phyloP scores from a whole-genome alignment of 176 grass and related monocot species.

The Aechmea fasciata region DNA sequence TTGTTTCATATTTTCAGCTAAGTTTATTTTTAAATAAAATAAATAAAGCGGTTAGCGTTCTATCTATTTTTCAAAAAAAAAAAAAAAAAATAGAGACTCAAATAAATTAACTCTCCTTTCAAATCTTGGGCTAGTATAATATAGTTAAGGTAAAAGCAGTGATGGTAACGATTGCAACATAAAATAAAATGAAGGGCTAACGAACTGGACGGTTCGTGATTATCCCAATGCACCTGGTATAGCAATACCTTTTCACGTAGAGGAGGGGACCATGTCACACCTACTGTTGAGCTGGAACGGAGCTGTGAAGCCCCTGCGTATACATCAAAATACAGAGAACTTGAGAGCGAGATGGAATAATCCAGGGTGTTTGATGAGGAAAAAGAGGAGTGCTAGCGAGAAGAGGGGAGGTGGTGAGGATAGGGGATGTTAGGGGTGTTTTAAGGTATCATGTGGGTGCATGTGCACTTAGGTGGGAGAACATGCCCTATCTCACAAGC shows the following conservation, averaged over 20 bases:
- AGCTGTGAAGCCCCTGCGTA: neutral
- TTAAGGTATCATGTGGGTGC: neutral
- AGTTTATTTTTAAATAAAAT: too few species aligned
- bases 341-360: neutral
- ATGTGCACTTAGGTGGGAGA: slow-evolving; percentile 1
- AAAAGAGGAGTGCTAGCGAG: neutral
- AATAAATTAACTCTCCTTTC: too few species aligned
- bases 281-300: neutral
- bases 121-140: too few species aligned
- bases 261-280: neutral
- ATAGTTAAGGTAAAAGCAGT: too few species aligned
- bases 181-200: too few species aligned
- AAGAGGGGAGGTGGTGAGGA: neutral
- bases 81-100: too few species aligned
- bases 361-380: slow-evolving; percentile 6
- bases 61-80: too few species aligned
- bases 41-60: too few species aligned
- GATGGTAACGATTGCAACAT: too few species aligned
- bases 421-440: neutral
- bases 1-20: too few species aligned
- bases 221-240: too few species aligned
- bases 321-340: neutral
- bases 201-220: too few species aligned
- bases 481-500: neutral
- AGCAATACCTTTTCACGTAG: neutral